Evolutionary conservation across 2,329 filamentous ascomycete species (phyloP).

Genomic region (Diplodia seriata): DNA sequence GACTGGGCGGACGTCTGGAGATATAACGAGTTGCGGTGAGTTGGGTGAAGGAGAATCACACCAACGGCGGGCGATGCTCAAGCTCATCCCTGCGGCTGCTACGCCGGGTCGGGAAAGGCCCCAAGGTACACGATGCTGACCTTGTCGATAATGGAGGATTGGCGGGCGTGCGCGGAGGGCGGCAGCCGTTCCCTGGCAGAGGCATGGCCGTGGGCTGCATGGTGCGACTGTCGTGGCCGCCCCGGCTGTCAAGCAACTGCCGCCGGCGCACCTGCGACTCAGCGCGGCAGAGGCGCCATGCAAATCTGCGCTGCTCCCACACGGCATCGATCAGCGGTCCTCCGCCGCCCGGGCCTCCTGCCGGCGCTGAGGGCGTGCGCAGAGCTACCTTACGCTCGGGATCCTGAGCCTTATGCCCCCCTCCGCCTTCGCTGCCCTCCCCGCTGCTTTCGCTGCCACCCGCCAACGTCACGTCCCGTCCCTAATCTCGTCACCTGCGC

Average conservation of each 20-base stretch:
- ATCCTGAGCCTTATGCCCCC: constrained; percentile 24
- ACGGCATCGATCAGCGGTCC: constrained; percentile 28
- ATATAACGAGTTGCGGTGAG: constrained; percentile 34
- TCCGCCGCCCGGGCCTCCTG: constrained; percentile 24
- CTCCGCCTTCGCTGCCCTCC: constrained; percentile 2
- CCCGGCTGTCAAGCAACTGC: constrained; percentile 29
- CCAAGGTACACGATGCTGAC: constrained; percentile 27
- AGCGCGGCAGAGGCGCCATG: constrained; percentile 27
- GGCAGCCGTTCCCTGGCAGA: constrained; percentile 32
- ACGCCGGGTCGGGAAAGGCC: constrained; percentile 30
- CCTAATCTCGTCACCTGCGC: constrained; percentile 28
- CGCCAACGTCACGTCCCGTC: constrained; percentile 23
- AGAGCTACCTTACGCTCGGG: constrained; percentile 27
- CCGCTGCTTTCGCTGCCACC: constrained; percentile 14
- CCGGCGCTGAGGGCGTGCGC: constrained; percentile 18
- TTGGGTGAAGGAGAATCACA: constrained; percentile 33
- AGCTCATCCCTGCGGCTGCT: constrained; percentile 32
- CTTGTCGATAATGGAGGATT: constrained; percentile 32
- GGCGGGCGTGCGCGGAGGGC: constrained; percentile 30
- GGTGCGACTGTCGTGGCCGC: constrained; percentile 31
- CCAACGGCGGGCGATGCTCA: constrained; percentile 32
- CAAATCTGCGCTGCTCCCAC: constrained; percentile 28
- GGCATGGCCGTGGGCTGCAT: constrained; percentile 30
- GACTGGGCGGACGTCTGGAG: constrained; percentile 24
- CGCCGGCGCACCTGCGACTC: background rate